phyloP scores from a whole-genome alignment of 495 filamentous ascomycete species.

The Halenospora varia region DNA sequence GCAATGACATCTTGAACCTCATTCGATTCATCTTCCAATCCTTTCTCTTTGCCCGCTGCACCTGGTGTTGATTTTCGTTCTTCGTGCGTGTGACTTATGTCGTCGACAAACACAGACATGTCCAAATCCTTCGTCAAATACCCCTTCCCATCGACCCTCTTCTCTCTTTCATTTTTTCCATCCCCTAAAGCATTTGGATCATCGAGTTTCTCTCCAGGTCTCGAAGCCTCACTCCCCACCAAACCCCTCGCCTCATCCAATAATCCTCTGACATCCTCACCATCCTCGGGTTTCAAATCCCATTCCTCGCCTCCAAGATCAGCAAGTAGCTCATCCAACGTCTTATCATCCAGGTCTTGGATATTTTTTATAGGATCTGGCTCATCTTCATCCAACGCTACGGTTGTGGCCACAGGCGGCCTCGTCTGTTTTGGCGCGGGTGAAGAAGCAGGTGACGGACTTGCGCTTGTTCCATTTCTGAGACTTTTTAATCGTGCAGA shows the following conservation, averaged over 20 bases:
- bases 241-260: constrained; percentile 27
- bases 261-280: constrained; percentile 25
- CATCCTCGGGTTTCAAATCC: constrained; percentile 26
- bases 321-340: constrained; percentile 34
- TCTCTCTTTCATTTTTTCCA: neutral
- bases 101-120: constrained; percentile 26
- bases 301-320: constrained; percentile 33
- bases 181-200: constrained; percentile 23
- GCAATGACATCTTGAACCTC: constrained; percentile 22
- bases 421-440: neutral
- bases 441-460: neutral
- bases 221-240: no score
- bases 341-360: constrained; percentile 17
- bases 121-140: constrained; percentile 19
- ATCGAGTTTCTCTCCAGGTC: constrained; percentile 25
- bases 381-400: constrained; percentile 3
- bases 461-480: constrained; percentile 8
- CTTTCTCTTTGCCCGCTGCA: neutral
- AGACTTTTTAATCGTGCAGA: constrained; percentile 30
- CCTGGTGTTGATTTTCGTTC: no score
- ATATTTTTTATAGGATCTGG: constrained; percentile 17
- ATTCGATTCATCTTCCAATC: constrained; percentile 16
- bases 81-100: no score
- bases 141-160: neutral
- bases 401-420: neutral